Base-by-base conservation (phyloP, 176 grass and related monocot genomes). In the Oryza glumipatula region DNA sequence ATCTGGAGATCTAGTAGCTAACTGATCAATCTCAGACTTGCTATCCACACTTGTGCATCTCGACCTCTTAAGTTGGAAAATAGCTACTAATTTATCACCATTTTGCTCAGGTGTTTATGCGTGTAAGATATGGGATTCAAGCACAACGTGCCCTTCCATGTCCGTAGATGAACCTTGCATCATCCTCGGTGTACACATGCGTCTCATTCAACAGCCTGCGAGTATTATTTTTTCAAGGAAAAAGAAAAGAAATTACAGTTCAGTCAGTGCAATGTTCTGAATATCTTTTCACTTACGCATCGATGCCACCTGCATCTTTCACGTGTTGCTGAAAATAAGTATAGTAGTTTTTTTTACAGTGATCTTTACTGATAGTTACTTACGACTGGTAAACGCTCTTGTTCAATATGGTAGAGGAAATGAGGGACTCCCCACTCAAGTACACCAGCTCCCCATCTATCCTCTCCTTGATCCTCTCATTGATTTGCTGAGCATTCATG, bases 131-230 rank as follows among this genome's bases (percentile, higher is more conserved):
- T 1, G 68, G 16, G 7, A 41, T 32, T 85, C 39, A 82, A 73
- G 68, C 78, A 41, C 44, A 36, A 15, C 65, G 84, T 21, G 73
- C 86, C 75, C 33, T 94, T 22, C 94, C 91, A 64, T 88, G 87
- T 63, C 95, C 95, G 52, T 94, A 87, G 77, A 94, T 86, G 84
- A 97, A 97, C 76, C 90, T 90, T 13, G 92, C 90, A 58, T 90
- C 82, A 15, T 97, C 90, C 75, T 94, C 88, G 0, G 92, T 91
- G 88, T 92, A 97, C 21, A 94, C 77, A 86, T 97, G 94, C 6
- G 88, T 94, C 41, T 92, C 94, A 4, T 94, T 83, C 90, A 91
- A n/a, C 54, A 97, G 65, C 28, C 94, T 94, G 85, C 77, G 33
- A 23, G 58, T 22, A n/a, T 23, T 23, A 44, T 76, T 38, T 19